Conservation (phyloP, 345 rosid genomes). For the Populus davidiana region DNA sequence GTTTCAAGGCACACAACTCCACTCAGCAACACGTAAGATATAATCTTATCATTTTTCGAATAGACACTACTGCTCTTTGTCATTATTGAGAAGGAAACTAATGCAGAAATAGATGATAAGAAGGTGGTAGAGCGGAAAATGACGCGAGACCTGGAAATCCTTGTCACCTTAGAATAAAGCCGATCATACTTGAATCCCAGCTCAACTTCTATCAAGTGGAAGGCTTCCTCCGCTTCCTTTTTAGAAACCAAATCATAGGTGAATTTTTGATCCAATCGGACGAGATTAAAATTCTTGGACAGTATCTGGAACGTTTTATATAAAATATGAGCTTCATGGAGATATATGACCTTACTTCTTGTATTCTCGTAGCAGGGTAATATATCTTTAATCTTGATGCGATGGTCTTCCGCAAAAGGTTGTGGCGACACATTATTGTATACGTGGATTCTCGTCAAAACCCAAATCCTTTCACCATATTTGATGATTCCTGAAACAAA, state of each 20-base stretch:
- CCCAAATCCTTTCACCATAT: slow-evolving; percentile 44
- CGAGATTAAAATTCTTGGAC: too few relatives aligned
- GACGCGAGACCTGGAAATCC: neutral
- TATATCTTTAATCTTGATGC: too few relatives aligned
- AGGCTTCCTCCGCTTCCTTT: slow-evolving; percentile 19
- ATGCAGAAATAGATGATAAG: neutral
- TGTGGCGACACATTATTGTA: neutral
- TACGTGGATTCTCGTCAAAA: slow-evolving; percentile 16
- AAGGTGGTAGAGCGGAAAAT: slow-evolving; percentile 7
- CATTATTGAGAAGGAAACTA: slow-evolving; percentile 3
- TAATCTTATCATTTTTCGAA: neutral
- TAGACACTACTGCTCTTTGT: neutral
- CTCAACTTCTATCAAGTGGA: slow-evolving; percentile 33
- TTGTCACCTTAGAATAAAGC: slow-evolving; percentile 25
- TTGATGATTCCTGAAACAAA: slow-evolving; percentile 36
- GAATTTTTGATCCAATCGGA: neutral
- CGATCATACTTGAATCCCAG: slow-evolving; percentile 38
- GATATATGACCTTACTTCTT: neutral
- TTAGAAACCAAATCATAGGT: too few relatives aligned
- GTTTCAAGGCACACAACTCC: slow-evolving; percentile 14
- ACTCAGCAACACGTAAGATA: slow-evolving; percentile 6
- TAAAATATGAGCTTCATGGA: slow-evolving; percentile 1
- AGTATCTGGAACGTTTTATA: slow-evolving; percentile 11
- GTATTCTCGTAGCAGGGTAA: too few relatives aligned
- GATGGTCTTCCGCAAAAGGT: slow-evolving; percentile 8